phyloP scores from a whole-genome alignment of 371 early-diverging fungal genomes.

The Phascolomyces articulosus region DNA sequence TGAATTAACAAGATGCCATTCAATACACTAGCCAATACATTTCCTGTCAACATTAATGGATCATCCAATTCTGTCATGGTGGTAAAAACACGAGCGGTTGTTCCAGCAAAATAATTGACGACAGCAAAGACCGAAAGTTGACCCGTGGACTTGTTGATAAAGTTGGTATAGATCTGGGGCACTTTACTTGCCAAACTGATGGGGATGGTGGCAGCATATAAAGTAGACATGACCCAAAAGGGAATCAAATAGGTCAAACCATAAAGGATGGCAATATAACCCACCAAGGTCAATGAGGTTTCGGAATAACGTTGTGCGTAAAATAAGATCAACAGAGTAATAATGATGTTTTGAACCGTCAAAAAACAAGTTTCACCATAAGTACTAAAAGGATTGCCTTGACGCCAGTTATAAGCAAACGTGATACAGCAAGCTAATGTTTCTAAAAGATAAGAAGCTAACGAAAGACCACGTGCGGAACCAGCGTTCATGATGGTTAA shows the following conservation, averaged over 20 bases:
- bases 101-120: conserved; percentile 83
- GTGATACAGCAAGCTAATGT: conserved; percentile 78
- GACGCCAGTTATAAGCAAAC: conserved; percentile 84
- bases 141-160: conserved; percentile 79
- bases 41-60: conserved; percentile 69
- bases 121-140: conserved; percentile 88
- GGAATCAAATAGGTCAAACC: conserved; percentile 56
- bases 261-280: conserved; percentile 37
- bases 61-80: conserved; percentile 90
- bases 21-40: conserved; percentile 67
- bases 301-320: conserved; percentile 48
- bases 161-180: conserved; percentile 88
- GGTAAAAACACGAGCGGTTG: conserved; percentile 90
- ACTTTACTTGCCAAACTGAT: conserved; percentile 77
- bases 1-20: conserved; percentile 82
- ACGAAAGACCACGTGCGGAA: conserved; percentile 83
- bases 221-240: conserved; percentile 46
- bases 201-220: conserved; percentile 83
- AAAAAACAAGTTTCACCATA: conserved; percentile 89
- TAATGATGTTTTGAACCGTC: conserved; percentile 77
- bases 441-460: conserved; percentile 82
- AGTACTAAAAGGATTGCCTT: conserved; percentile 87
- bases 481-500: conserved; percentile 77
- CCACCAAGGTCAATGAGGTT: conserved; percentile 28
- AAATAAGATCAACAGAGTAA: conserved; percentile 69